Percentiles rank a stretch among this genome's conserved stretches.
Evolutionary conservation across 768 basidiomycete genomes (phyloP).

Genomic region (Psilocybe cubensis): DNA sequence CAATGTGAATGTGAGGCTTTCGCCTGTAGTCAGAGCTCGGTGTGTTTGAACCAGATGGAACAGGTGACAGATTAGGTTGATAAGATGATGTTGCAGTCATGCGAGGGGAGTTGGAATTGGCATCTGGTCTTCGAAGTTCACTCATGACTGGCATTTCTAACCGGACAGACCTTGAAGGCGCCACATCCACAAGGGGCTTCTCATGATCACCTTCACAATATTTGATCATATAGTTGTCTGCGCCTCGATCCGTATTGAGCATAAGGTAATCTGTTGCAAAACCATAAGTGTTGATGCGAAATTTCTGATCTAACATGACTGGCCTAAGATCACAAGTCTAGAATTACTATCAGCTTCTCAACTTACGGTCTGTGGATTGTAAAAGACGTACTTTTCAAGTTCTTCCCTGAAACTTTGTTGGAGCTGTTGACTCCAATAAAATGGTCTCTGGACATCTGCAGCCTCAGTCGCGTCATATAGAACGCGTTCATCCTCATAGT

Average conservation of each 20-base stretch:
- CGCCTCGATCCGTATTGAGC: slow-evolving; percentile 88
- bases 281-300: slow-evolving; percentile 5
- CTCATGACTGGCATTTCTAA: slow-evolving; percentile 77
- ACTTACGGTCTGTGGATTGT: not conserved
- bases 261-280: slow-evolving; percentile 75
- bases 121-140: slow-evolving; percentile 58
- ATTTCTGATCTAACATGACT: slow-evolving; percentile 1
- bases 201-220: slow-evolving; percentile 84
- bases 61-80: slow-evolving; percentile 38
- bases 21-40: slow-evolving; percentile 52
- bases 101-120: slow-evolving; percentile 38
- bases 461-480: slow-evolving; percentile 71
- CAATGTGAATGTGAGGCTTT: slow-evolving; percentile 85
- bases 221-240: slow-evolving; percentile 94
- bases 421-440: slow-evolving; percentile 81
- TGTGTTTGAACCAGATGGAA: slow-evolving; percentile 37
- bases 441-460: slow-evolving; percentile 57
- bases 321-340: slow-evolving; percentile 85
- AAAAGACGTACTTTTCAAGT: slow-evolving; percentile 72
- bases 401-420: slow-evolving; percentile 88
- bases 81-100: slow-evolving; percentile 41
- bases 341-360: slow-evolving; percentile 15
- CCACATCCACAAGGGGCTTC: slow-evolving; percentile 77
- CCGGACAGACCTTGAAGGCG: slow-evolving; percentile 69
- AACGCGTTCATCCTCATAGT: slow-evolving; percentile 74